Conservation (phyloP, 805 yeast genomes). For the Teunomyces gatunensis region DNA sequence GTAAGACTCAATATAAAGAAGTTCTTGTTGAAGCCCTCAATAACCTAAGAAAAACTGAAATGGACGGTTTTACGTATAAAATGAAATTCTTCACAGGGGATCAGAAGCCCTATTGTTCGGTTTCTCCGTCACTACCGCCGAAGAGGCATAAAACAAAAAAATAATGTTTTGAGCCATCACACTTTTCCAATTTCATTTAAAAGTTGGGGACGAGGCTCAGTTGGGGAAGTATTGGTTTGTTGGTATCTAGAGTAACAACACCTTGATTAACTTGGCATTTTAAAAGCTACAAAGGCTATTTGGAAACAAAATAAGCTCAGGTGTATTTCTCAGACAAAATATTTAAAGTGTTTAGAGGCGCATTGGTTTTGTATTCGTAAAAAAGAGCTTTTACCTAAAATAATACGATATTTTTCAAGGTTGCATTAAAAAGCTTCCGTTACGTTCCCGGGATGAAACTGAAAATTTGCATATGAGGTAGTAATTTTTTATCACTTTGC, state of each 20-base stretch:
- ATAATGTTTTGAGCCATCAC: neutral
- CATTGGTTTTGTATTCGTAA: neutral
- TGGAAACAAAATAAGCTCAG: neutral
- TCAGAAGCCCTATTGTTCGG: neutral
- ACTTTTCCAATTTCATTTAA: neutral
- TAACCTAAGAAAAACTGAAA: neutral
- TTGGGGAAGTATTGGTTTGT: neutral
- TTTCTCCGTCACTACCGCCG: neutral
- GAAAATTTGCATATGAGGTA: neutral
- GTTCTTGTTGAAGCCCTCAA: no score
- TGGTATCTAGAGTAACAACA: neutral
- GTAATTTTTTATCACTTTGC: neutral
- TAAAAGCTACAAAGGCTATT: neutral
- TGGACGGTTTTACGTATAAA: neutral
- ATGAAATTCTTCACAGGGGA: neutral
- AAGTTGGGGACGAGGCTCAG: neutral
- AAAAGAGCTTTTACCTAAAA: neutral
- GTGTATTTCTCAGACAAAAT: neutral
- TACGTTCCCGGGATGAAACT: constrained; percentile 1
- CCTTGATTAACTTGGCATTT: neutral
- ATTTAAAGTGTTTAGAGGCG: neutral
- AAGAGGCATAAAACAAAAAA: neutral
- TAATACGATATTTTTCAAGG: neutral
- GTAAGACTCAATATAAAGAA: neutral
- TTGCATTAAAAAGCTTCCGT: neutral